These are phyloP conservation scores for Cladobotryum mycophilum DNA, from an alignment of 2,329 filamentous ascomycete genomes.

Conservation along the genomic window DNA sequence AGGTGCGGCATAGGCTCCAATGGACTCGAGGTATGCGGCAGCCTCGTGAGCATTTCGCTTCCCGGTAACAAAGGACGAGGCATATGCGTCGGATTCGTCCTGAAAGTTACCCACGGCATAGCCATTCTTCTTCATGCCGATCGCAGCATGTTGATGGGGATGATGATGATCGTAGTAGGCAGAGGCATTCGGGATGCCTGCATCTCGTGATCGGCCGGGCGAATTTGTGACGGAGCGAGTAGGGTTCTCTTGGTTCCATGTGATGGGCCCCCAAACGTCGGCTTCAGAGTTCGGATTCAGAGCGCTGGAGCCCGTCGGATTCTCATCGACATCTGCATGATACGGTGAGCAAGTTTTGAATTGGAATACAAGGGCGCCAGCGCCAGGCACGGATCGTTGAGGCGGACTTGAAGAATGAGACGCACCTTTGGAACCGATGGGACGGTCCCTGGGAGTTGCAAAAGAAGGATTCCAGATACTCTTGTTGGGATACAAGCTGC, in stretches of 20 bases:
- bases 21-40: conserved; percentile 35
- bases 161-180: conserved; percentile 38
- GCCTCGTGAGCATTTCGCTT: conserved; percentile 31
- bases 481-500: conserved; percentile 30
- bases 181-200: conserved; percentile 37
- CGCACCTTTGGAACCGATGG: conserved; percentile 44
- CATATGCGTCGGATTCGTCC: conserved; percentile 21
- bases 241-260: conserved; percentile 52
- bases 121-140: conserved; percentile 31
- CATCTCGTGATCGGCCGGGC: conserved; percentile 48
- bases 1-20: conserved; percentile 31
- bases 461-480: conserved; percentile 36
- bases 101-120: conserved; percentile 19
- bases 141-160: conserved; percentile 29
- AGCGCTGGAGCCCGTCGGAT: conserved; percentile 62
- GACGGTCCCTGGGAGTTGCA: conserved; percentile 35
- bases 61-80: conserved; percentile 20
- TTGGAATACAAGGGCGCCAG: background rate
- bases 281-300: conserved; percentile 63
- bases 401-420: conserved; percentile 3
- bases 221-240: conserved; percentile 48
- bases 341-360: background rate
- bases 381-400: background rate
- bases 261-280: conserved; percentile 53
- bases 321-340: conserved; percentile 23